phyloP scores from a whole-genome alignment of 2,329 filamentous ascomycete genomes.

The Amylocarpus encephaloides region DNA sequence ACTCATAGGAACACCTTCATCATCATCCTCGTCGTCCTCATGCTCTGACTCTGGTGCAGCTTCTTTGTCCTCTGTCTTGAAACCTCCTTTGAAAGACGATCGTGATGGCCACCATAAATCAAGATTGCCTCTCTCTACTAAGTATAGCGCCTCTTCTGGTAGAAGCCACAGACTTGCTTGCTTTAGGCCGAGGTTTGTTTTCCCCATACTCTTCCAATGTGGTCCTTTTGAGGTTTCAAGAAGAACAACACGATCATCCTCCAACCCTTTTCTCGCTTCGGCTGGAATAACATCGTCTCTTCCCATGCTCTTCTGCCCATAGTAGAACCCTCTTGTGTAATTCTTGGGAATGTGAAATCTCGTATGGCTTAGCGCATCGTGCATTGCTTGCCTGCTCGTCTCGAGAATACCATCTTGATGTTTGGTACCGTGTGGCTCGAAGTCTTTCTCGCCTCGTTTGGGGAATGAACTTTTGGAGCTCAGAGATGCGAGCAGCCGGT shows the following conservation, averaged over 20 bases:
- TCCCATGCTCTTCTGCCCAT: slow-evolving; percentile 43
- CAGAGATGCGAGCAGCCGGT: slow-evolving; percentile 60
- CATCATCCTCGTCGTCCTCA: slow-evolving; percentile 40
- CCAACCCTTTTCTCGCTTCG: slow-evolving; percentile 61
- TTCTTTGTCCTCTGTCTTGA: slow-evolving; percentile 15
- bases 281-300: slow-evolving; percentile 50
- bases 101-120: slow-evolving; percentile 76
- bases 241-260: slow-evolving; percentile 49
- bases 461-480: slow-evolving; percentile 57
- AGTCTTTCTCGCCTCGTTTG: slow-evolving; percentile 93
- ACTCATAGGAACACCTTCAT: slow-evolving; percentile 74
- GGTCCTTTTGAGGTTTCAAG: slow-evolving; percentile 67
- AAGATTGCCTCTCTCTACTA: slow-evolving; percentile 80
- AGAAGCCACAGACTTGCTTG: slow-evolving; percentile 70
- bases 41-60: slow-evolving; percentile 20
- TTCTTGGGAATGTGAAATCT: slow-evolving; percentile 64
- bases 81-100: slow-evolving; percentile 40
- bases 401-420: slow-evolving; percentile 74
- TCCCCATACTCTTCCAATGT: slow-evolving; percentile 72
- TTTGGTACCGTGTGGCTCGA: slow-evolving; percentile 83
- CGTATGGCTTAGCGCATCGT: slow-evolving; percentile 73
- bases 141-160: slow-evolving; percentile 84
- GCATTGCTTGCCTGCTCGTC: slow-evolving; percentile 79
- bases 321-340: slow-evolving; percentile 67
- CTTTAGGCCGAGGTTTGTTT: slow-evolving; percentile 49